Base-by-base conservation (phyloP, 2,329 filamentous ascomycete species). In the Cordyceps cicadae region DNA sequence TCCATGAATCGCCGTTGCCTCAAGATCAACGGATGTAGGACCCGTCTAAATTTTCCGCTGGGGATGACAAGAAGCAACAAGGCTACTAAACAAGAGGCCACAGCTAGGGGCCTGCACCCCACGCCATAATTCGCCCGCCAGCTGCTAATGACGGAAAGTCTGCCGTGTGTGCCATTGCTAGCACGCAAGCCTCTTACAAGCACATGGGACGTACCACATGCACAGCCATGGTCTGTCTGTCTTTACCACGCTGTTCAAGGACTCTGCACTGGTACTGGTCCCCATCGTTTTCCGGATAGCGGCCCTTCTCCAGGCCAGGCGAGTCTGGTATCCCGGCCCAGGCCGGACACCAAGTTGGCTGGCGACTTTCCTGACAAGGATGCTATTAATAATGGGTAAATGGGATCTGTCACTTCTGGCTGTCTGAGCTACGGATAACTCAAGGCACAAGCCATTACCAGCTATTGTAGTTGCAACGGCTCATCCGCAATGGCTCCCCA, bases 281-380 rank as follows among this genome's bases (percentile, higher is more conserved):
- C 26, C 50, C 46, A 54, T 37, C 5, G 19, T 53, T 34, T 52
- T 29, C 51, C 57, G 50, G 57, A 50, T 61, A 62, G 55, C 60
- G 54, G 41, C 60, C 49, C 57, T 48, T 39, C 48, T 8, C 29
- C 50, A 37, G 24, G 61, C 65, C 50, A 37, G 24, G 61, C 65
- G 67, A 67, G 66, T 65, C 68, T 67, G 67, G 63, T 63, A 62
- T 62, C 65, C 69, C 64, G 67, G 70, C 54, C 58, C 58, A 41
- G 34, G 34, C 55, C 45, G 56, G 54, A 15, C 41, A 17, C 15
- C 12, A 19, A 19, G 32, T 24, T 39, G n/a, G 37, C 49, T 51
- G 46, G 54, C 34, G 3, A 29, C 46, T 34, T 50, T 54, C 32
- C 46, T 29, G 37, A 46, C 59, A 50, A 61, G 59, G 59, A 56